A percentile compares a stretch with the other conserved stretches of the same genome.
These are phyloP conservation scores for Phaseolus coccineus DNA, from an alignment of 331 rosid species.

Conservation along the genomic window DNA sequence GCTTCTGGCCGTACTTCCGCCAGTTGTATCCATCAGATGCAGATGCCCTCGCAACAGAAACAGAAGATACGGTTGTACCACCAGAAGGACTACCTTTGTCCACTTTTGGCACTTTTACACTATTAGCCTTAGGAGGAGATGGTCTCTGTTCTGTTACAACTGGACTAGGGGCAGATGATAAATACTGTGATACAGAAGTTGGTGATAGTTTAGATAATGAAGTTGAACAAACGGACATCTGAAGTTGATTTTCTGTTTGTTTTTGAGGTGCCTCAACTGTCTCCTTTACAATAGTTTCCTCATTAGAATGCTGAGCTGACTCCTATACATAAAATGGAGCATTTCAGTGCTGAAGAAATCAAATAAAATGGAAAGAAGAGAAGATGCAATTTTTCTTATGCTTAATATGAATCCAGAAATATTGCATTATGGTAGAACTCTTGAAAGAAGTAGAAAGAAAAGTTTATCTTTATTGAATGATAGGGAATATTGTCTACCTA, in stretches of 20 bases:
- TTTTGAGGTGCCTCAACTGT: constrained; percentile 46
- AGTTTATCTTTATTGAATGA: too few relatives aligned
- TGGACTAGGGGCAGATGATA: constrained; percentile 66
- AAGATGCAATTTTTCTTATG: constrained; percentile 2
- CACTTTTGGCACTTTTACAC: constrained; percentile 34
- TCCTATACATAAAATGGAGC: constrained; percentile 47
- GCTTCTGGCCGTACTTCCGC: constrained; percentile 97
- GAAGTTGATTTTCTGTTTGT: constrained; percentile 53
- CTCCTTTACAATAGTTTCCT: constrained; percentile 43
- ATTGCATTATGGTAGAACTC: not conserved
- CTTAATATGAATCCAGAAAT: not conserved
- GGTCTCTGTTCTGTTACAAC: constrained; percentile 45
- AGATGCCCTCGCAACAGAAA: constrained; percentile 56
- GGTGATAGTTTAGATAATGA: constrained; percentile 61
- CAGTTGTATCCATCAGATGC: constrained; percentile 89
- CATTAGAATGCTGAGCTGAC: constrained; percentile 38
- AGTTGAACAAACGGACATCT: constrained; percentile 48
- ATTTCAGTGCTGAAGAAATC: constrained; percentile 26
- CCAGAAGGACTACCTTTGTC: constrained; percentile 51
- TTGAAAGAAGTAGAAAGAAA: too few relatives aligned
- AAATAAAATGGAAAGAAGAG: constrained; percentile 13
- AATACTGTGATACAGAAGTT: constrained; percentile 69
- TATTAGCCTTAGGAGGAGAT: constrained; percentile 44
- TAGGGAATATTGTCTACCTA: too few relatives aligned
- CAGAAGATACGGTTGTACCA: constrained; percentile 49